Percentiles rank a stretch among this genome's conserved stretches.
These are phyloP conservation scores for Strigomonas culicis DNA, from an alignment of 208 protist species.

Conservation along the genomic window DNA sequence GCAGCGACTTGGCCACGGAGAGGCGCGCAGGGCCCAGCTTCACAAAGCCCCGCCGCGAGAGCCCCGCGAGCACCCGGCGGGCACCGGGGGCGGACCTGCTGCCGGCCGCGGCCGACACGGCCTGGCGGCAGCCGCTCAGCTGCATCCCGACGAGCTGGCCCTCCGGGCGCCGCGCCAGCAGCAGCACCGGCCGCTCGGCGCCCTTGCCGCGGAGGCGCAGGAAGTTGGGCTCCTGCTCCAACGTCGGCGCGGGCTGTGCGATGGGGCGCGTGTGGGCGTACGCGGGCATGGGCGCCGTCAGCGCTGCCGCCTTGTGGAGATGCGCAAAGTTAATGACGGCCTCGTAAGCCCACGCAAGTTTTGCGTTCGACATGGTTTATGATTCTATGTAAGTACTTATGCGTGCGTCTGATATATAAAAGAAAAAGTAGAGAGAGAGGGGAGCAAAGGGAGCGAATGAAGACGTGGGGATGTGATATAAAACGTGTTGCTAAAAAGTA, in stretches of 20 bases:
- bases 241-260: not conserved
- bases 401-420: not conserved
- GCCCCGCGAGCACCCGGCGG: conserved; percentile 20
- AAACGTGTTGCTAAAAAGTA: not conserved
- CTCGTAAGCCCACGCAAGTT: conserved; percentile 14
- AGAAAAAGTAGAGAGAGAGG: not conserved
- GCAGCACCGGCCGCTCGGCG: conserved; percentile 15
- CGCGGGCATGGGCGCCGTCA: not conserved
- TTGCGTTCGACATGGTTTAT: not conserved
- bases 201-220: conserved; percentile 12
- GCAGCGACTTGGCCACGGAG: conserved; percentile 17
- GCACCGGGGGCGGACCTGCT: conserved; percentile 14
- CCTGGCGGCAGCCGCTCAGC: conserved; percentile 15
- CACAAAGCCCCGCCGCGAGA: conserved; percentile 24
- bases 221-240: conserved; percentile 9
- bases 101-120: conserved; percentile 3
- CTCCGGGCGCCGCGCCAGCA: conserved; percentile 28
- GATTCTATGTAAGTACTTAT: not conserved
- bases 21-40: not conserved
- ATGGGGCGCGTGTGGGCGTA: not conserved
- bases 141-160: conserved; percentile 29
- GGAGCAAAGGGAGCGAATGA: not conserved
- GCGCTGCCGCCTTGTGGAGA: not conserved
- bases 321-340: not conserved
- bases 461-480: not conserved